Evolutionary conservation across 805 yeast genomes (phyloP), one percentile per base, ranked within the genome.

Genomic region (Naumovozyma castellii): DNA sequence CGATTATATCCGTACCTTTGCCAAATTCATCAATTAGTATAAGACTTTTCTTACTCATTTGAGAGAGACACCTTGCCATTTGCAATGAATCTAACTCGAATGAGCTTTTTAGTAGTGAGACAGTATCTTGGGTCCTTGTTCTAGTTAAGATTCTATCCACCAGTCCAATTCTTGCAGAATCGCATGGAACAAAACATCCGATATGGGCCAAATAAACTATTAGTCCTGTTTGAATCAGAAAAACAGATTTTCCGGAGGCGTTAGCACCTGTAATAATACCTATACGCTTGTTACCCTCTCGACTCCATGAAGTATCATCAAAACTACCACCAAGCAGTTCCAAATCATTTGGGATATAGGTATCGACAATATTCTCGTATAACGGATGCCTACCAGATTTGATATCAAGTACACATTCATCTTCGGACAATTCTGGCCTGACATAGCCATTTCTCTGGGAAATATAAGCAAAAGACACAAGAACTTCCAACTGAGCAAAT

Each of bases 121-220:
- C 43, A 3, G 67, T 56, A 43, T 71, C 76, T 32, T 61, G 51
- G 0, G 71, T 62, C 14, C 55, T 59, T 1, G 74, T 65, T 37
- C 77, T 61, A 0, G 79, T 67, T 28, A 72, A 53, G 2, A 73
- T 57, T 39, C 65, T 67, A 47, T 73, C 76, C 1, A 69, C 71
- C 2, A 73, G 43, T 0, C 77, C 73, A 16, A 76, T 50, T 18
- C 45, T 59, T 2, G 76, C 77, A 12, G 45, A 51, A 1, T 52
- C 48, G 0, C 76, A 78, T 3, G 80, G 80, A 1, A 76, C 74
- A 50, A 55, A 73, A 20, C 73, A 70, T 1, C 80, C 80, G 29
- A 74, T 61, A 38, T 76, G 80, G 0, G 78, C 68, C 34, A 76
- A 45, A 37, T 62, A 67, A 0, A 72, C 70, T 4, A 71, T 64